These are phyloP conservation scores for Neurospora cerealis DNA, from an alignment of 495 filamentous ascomycete genomes.

Conservation along the genomic window DNA sequence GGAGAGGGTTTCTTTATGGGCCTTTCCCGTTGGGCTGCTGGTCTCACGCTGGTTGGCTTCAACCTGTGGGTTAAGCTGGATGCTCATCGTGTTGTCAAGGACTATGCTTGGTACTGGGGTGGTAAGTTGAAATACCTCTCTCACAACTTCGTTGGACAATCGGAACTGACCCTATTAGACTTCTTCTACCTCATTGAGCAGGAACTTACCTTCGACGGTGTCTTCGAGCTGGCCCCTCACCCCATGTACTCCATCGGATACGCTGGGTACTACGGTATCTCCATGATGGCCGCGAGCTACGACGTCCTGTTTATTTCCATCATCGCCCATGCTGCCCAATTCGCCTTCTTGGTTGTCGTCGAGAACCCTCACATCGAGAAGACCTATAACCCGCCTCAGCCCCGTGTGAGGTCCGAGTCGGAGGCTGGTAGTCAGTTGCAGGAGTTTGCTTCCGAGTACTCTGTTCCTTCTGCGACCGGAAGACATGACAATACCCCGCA, in stretches of 20 bases:
- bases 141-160: background rate
- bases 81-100: conserved; percentile 96
- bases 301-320: conserved; percentile 94
- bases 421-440: conserved; percentile 29
- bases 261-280: conserved; percentile 96
- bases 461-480: background rate
- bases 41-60: conserved; percentile 75
- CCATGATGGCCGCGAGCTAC: conserved; percentile 97
- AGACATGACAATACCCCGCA: conserved; percentile 34
- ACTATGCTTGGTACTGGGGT: conserved; percentile 99
- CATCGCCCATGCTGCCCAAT: conserved; percentile 87
- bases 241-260: conserved; percentile 99
- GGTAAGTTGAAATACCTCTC: conserved; percentile 12
- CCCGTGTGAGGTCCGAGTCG: conserved; percentile 46
- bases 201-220: conserved; percentile 94
- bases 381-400: conserved; percentile 85
- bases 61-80: conserved; percentile 99
- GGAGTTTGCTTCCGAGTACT: conserved; percentile 27
- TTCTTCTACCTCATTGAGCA: conserved; percentile 99
- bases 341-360: conserved; percentile 78
- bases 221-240: conserved; percentile 98
- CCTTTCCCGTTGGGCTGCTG: conserved; percentile 67
- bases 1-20: conserved; percentile 62
- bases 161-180: conserved; percentile 35
- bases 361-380: conserved; percentile 98